Base-by-base conservation (phyloP, 495 filamentous ascomycete species). In the Bombardia bombarda region DNA sequence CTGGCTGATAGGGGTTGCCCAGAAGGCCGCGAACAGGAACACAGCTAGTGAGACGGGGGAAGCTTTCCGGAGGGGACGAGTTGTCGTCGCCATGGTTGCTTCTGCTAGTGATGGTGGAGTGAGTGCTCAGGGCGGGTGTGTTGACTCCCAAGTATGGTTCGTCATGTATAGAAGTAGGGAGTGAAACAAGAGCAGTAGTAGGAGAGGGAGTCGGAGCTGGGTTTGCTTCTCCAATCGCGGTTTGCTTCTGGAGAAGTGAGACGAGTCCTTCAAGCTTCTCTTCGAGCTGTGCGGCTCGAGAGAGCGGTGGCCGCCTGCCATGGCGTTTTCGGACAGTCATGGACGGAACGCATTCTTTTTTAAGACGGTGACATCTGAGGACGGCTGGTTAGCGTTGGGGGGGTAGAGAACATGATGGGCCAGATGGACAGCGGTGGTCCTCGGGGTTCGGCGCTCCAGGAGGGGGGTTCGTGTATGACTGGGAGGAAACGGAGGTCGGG, bases 241-340 rank as follows among this genome's bases (percentile, higher is more conserved):
- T 46, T 20, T 67, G 65, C 4, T 53, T 61, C 31, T 61, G 52
- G 19, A 72, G 60, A 33, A 70, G 58, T 7, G 56, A 50, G n/a
- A 69, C 62, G 3, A 72, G 47, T 28, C 69, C 65, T 18, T 72
- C 68, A 1, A 70, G 53, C 51, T 69, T 70, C 32, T 67, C 58
- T 46, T 71, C 66, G 4, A 69, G 63, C 42, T 68, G 63, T 13
- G 68, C 66, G 0, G 68, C 54, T 16, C 65, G 53, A 7, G 61
- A 60, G 0, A 60, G 48, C 34, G 60, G 51, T 7, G 40, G 25
- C 25, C 55, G 40, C 38, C 50, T 49, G 12, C 48, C 53, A 30
- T 58, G 54, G 9, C 65, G 61, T 21, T 59, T 67, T 31, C 68
- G 61, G n/a, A 67, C 50, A 2, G 63, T 56, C 7, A 55, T 55